Base-by-base conservation (phyloP, 345 rosid species). In the Triadica sebifera region DNA sequence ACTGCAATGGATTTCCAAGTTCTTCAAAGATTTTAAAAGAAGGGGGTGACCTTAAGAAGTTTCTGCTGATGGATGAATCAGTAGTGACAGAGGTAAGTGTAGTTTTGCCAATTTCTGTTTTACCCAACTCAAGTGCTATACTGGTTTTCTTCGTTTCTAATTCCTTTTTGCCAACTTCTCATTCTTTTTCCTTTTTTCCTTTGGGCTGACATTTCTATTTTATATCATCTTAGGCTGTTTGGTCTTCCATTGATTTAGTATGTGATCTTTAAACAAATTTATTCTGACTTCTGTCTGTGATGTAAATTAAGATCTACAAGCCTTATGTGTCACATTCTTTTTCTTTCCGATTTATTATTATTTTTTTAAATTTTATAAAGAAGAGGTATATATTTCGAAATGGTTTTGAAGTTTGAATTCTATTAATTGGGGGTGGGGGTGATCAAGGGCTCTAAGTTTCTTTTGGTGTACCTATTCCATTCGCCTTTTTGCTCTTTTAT, bases 1-100 rank as follows among this genome's bases (percentile, higher is more conserved):
- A 84, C 75, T 78, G 77, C 72, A 89, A 87, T 78, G 97, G 93
- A 74, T 93, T 96, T 78, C 93, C 90, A 65, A 81, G 81, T 53
- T 91, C 92, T 82, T 89, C 91, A 78, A 91, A 81, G 86, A 80
- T 83, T 81, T 73, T 91, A 34, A 85, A 87, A 80, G 90, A 80
- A 17, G 85, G 64, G 60, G 86, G 89, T 61, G 90, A 88, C 67
- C 82, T 95, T 58, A 76, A 70, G 80, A 81, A 80, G 76, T 78
- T 72, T 68, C 72, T 93, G 52, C 79, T 81, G 81, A 80, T 68
- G 77, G 86, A 80, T 34, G 81, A 84, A 73, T 85, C 86, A 3
- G 75, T 85, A 61, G 88, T 95, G 76, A 68, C 67, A 60, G 96
- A 95, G 91, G 99, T 89, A 76, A 67, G 80, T 70, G 4, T 49